phyloP scores from a whole-genome alignment of 768 basidiomycete genomes.

The Tulasnella sp. region DNA sequence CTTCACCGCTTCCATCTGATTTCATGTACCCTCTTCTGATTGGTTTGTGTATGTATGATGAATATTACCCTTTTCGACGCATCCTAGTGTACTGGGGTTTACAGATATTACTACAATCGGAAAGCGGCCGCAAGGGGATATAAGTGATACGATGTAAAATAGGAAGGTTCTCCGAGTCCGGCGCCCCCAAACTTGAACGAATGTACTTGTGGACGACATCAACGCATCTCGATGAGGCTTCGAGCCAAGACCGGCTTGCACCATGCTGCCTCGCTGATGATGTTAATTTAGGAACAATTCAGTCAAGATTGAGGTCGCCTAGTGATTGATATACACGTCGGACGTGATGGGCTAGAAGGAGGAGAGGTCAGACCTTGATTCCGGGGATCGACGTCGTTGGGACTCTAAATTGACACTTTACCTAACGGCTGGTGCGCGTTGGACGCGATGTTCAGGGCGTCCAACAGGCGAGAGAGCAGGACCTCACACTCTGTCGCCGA shows the following conservation, averaged over 20 bases:
- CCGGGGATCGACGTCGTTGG: neutral
- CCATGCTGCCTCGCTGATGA: neutral
- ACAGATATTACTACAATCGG: neutral
- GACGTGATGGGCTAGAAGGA: neutral
- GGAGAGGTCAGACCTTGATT: neutral
- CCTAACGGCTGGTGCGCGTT: neutral
- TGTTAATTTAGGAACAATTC: neutral
- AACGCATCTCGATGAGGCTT: neutral
- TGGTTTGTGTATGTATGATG: neutral
- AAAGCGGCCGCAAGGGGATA: neutral
- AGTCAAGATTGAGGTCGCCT: neutral
- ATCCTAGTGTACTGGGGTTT: neutral
- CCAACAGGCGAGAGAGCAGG: neutral
- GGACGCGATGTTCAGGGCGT: neutral
- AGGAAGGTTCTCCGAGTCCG: neutral
- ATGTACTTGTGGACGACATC: neutral
- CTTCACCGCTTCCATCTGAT: neutral
- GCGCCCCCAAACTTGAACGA: neutral
- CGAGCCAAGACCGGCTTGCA: neutral
- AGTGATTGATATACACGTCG: neutral
- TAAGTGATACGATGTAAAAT: neutral
- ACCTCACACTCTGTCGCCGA: neutral
- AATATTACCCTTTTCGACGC: neutral
- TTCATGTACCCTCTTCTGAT: neutral
- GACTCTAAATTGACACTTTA: neutral